Evolutionary conservation across 371 early-diverging fungal species (phyloP).

Genomic region (Nosema muscidifuracis): DNA sequence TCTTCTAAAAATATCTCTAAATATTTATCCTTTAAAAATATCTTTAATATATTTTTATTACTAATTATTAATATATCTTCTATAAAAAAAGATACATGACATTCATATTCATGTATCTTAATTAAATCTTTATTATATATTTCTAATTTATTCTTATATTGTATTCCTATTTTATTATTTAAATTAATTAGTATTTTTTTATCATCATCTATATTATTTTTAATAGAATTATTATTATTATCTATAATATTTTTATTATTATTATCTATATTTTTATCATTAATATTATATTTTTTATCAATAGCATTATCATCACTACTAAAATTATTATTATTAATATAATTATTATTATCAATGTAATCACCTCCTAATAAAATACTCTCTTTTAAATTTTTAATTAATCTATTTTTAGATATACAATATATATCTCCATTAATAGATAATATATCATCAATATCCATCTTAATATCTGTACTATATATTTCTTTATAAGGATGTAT

Average conservation of each 20-base stretch:
- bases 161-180: constrained; percentile 3
- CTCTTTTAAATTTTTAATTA: not conserved
- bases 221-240: no score
- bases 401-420: not conserved
- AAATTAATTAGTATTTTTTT: not conserved
- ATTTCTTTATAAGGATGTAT: not conserved
- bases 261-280: not conserved
- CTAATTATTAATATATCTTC: constrained; percentile 8
- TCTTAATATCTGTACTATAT: not conserved
- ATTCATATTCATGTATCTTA: not conserved
- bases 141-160: not conserved
- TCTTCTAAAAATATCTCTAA: constrained; percentile 36
- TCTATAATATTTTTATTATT: no score
- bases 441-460: not conserved
- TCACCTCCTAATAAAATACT: not conserved
- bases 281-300: no score
- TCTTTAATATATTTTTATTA: not conserved
- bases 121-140: constrained; percentile 3
- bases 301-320: no score
- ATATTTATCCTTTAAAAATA: not conserved
- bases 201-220: no score
- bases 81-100: not conserved
- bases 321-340: no score
- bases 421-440: not conserved
- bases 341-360: no score